Evolutionary conservation across 176 grass and related monocot species (phyloP).

Genomic region (Phragmites australis): DNA sequence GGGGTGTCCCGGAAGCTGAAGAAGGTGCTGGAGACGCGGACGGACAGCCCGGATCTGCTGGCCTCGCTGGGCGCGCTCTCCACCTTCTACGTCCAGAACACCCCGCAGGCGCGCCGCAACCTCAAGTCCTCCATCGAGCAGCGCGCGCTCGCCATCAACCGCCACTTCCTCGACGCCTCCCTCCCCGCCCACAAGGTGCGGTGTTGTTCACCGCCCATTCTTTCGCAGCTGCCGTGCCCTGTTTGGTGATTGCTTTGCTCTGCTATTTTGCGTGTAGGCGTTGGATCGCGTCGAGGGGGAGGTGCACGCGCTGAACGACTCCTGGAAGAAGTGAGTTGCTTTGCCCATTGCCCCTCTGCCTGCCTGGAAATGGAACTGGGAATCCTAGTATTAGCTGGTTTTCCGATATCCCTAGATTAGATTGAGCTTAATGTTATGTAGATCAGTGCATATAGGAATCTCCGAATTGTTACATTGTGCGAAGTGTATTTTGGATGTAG

Average conservation of each 20-base stretch:
- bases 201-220: neutral
- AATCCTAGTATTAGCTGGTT: neutral
- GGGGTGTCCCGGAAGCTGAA: slow-evolving; percentile 92
- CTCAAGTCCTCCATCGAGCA: slow-evolving; percentile 96
- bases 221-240: neutral
- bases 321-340: slow-evolving; percentile 81
- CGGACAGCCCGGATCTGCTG: slow-evolving; percentile 85
- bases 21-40: slow-evolving; percentile 98
- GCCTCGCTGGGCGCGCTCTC: slow-evolving; percentile 84
- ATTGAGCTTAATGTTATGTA: neutral
- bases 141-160: slow-evolving; percentile 84
- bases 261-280: slow-evolving; percentile 47
- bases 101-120: slow-evolving; percentile 87
- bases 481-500: neutral
- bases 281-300: slow-evolving; percentile 90
- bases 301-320: slow-evolving; percentile 68
- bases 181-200: slow-evolving; percentile 70
- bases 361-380: slow-evolving; percentile 2
- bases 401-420: neutral
- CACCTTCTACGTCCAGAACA: slow-evolving; percentile 89
- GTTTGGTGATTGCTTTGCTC: neutral
- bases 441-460: neutral
- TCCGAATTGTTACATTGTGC: neutral
- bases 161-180: slow-evolving; percentile 88
- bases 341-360: neutral